Evolutionary conservation across 345 rosid genomes (phyloP).

Genomic region (Nephelium lappaceum): DNA sequence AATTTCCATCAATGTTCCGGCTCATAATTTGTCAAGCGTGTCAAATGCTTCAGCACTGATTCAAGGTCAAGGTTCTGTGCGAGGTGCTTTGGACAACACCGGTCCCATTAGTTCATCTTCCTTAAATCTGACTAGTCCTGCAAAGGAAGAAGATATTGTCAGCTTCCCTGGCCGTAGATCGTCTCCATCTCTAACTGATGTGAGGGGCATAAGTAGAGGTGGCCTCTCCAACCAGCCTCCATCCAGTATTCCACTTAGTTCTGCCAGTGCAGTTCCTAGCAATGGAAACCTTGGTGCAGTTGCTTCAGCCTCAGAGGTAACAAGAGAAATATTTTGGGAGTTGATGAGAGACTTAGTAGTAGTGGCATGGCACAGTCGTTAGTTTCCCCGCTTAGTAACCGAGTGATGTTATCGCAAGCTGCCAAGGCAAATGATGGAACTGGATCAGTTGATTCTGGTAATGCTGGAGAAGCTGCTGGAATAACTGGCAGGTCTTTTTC

Average conservation of each 20-base stretch:
- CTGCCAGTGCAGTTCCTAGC: constrained; percentile 54
- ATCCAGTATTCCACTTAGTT: constrained; percentile 54
- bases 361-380: constrained; percentile 67
- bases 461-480: constrained; percentile 51
- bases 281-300: constrained; percentile 63
- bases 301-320: constrained; percentile 70
- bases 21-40: constrained; percentile 49
- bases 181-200: constrained; percentile 70
- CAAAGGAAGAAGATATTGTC: constrained; percentile 79
- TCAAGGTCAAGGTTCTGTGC: constrained; percentile 53
- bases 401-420: constrained; percentile 78
- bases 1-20: constrained; percentile 54
- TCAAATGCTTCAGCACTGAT: constrained; percentile 47
- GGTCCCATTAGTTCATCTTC: constrained; percentile 61
- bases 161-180: constrained; percentile 60
- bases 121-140: constrained; percentile 41
- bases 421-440: constrained; percentile 76
- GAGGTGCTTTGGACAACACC: constrained; percentile 57
- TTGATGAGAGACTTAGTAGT: constrained; percentile 72
- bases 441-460: constrained; percentile 59
- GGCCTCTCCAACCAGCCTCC: constrained; percentile 63
- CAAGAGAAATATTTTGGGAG: constrained; percentile 75
- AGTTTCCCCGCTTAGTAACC: constrained; percentile 69
- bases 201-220: constrained; percentile 68
- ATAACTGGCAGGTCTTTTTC: constrained; percentile 75